Evolutionary conservation across 1,139 yeast species (phyloP), one percentile per base, ranked within the genome.

Genomic region (Lodderomyces metapsilosis): DNA sequence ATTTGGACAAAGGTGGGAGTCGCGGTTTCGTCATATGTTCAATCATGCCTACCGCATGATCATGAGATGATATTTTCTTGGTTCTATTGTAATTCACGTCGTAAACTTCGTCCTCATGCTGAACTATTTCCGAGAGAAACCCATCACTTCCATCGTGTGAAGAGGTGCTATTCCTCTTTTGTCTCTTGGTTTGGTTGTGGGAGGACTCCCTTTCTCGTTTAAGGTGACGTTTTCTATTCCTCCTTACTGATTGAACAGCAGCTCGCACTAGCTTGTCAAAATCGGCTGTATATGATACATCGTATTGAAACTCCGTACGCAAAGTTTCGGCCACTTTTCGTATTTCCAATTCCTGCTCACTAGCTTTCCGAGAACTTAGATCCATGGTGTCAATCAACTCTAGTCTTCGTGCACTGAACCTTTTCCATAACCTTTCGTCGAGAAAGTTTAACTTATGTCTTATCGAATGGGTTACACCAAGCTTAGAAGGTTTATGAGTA

Each of bases 211-310:
- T 16, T 11, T 35, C 47, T 36, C 55, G 58, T 45, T 70, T 66
- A 25, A 68, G 59, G 13, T 71, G 63, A 42, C 78, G 48, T 46
- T 73, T 73, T 17, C 78, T 52, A 49, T 73, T 73, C 39, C 78
- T 53, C 37, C 78, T 50, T 2, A 70, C 78, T 47, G 76, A 69
- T 48, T 92, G 98, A 21, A 92, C 84, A 0, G 96, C 98, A 2
- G 96, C 95, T 25, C 96, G 70, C 0, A 92, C 97, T 35, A 92
- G 74, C 59, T 84, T 85, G 59, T 89, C 96, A 58, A 92, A 91
- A 52, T 91, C 98, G 1, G 70, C 65, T 30, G 80, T 65, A 22
- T 77, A 70, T 3, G 75, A 76, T 7, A 62, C 64, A 1, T 82
- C 77, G 57, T 83, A 91, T 12, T 80, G 78, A 55, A 88, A 92